Conservation (phyloP, 352 stramenopile species). For the Pythium periplocum region DNA sequence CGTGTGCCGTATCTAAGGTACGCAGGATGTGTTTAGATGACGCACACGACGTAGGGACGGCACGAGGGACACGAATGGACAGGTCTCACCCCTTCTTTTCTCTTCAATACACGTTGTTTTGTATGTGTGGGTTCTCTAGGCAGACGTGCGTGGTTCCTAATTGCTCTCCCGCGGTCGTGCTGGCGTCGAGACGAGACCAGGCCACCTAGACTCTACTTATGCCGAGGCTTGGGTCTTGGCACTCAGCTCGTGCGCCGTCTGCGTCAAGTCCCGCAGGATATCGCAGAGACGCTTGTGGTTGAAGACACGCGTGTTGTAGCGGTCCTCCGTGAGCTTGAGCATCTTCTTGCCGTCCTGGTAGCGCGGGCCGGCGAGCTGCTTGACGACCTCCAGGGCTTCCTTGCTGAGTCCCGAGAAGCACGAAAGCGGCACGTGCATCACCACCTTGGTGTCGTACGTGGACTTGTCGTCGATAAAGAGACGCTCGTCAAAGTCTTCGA, state of each 20-base stretch:
- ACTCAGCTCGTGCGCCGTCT: slow-evolving; percentile 63
- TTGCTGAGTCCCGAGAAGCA: slow-evolving; percentile 56
- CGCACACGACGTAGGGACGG: not conserved
- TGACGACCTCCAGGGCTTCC: slow-evolving; percentile 45
- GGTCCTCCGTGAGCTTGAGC: slow-evolving; percentile 78
- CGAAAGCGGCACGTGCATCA: slow-evolving; percentile 68
- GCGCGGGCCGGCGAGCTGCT: slow-evolving; percentile 63
- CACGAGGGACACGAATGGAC: too few relatives aligned
- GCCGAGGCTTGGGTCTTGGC: slow-evolving; percentile 13
- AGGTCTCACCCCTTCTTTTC: too few relatives aligned
- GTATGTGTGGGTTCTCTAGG: too few relatives aligned
- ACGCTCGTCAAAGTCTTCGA: slow-evolving; percentile 80
- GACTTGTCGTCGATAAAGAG: slow-evolving; percentile 77
- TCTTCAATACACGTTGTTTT: too few relatives aligned
- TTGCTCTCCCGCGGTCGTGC: too few relatives aligned
- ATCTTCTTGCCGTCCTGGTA: slow-evolving; percentile 77
- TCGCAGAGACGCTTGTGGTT: slow-evolving; percentile 86
- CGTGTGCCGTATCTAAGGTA: slow-evolving; percentile 92
- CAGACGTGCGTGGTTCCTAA: too few relatives aligned
- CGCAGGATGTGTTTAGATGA: not conserved
- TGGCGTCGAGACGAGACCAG: too few relatives aligned
- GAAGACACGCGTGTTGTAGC: slow-evolving; percentile 67
- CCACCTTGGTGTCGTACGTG: slow-evolving; percentile 77
- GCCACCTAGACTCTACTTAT: slow-evolving; percentile 6
- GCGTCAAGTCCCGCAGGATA: slow-evolving; percentile 70